phyloP scores from a whole-genome alignment of 108 stramenopile genomes.

The Cyclotella distinguenda region DNA sequence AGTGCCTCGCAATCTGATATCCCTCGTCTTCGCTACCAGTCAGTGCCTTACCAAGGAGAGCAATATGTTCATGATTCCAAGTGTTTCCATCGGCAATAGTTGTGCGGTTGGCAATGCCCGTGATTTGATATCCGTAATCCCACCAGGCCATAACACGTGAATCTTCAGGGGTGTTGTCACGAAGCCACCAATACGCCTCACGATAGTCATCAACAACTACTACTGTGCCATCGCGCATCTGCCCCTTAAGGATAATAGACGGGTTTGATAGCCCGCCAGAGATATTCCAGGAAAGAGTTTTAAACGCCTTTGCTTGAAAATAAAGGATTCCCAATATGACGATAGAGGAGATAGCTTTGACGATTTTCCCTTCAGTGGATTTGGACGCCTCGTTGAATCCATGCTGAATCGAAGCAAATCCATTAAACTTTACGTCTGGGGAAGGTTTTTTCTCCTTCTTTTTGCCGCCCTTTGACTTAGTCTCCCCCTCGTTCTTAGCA shows the following conservation, averaged over 20 bases:
- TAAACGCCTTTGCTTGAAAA: slow-evolving; percentile 58
- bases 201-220: slow-evolving; percentile 96
- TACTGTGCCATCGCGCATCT: slow-evolving; percentile 68
- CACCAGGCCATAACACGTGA: slow-evolving; percentile 96
- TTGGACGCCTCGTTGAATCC: slow-evolving; percentile 55
- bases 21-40: slow-evolving; percentile 89
- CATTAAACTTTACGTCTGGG: slow-evolving; percentile 36
- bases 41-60: slow-evolving; percentile 91
- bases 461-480: slow-evolving; percentile 31
- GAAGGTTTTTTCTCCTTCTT: slow-evolving; percentile 55
- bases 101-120: slow-evolving; percentile 95
- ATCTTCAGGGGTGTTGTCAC: slow-evolving; percentile 96
- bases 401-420: slow-evolving; percentile 49
- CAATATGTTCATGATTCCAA: slow-evolving; percentile 99
- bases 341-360: slow-evolving; percentile 53
- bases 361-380: slow-evolving; percentile 72
- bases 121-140: slow-evolving; percentile 95
- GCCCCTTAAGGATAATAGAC: slow-evolving; percentile 90
- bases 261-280: slow-evolving; percentile 79
- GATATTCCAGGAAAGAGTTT: slow-evolving; percentile 69
- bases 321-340: slow-evolving; percentile 57
- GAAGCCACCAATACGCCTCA: slow-evolving; percentile 98
- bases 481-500: slow-evolving; percentile 22
- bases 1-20: slow-evolving; percentile 91
- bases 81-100: slow-evolving; percentile 98